These are phyloP conservation scores for Moricandia moricandioides DNA, from an alignment of 345 rosid species.

Conservation along the genomic window DNA sequence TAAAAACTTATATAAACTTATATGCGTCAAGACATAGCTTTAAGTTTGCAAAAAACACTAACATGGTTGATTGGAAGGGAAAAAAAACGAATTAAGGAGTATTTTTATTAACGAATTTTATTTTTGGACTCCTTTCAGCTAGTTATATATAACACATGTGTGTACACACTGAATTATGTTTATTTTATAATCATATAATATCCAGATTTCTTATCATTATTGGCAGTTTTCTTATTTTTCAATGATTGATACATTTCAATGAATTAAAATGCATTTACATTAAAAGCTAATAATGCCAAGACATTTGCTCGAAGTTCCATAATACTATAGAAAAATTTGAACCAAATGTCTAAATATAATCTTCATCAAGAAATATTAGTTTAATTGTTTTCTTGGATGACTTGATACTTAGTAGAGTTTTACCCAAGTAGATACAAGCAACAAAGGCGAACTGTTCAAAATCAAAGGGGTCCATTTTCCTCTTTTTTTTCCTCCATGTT, in stretches of 20 bases:
- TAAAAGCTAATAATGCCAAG: neutral
- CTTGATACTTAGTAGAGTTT: neutral
- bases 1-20: neutral
- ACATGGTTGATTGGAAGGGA: neutral
- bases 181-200: neutral
- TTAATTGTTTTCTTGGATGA: neutral
- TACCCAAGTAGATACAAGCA: slow-evolving; percentile 20
- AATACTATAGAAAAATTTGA: neutral
- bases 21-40: neutral
- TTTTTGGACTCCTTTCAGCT: neutral
- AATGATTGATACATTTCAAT: neutral
- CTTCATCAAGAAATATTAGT: neutral
- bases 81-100: neutral
- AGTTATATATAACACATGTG: too few species aligned
- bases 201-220: neutral
- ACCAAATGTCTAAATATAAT: neutral
- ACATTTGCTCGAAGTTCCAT: neutral
- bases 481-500: neutral
- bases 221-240: neutral
- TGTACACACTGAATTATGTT: neutral
- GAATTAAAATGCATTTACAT: neutral
- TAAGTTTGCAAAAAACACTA: neutral
- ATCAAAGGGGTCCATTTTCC: slow-evolving; percentile 21
- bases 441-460: slow-evolving; percentile 26
- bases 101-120: neutral